Evolutionary conservation across 257 asterid species (phyloP).

Genomic region (Catharanthus roseus): DNA sequence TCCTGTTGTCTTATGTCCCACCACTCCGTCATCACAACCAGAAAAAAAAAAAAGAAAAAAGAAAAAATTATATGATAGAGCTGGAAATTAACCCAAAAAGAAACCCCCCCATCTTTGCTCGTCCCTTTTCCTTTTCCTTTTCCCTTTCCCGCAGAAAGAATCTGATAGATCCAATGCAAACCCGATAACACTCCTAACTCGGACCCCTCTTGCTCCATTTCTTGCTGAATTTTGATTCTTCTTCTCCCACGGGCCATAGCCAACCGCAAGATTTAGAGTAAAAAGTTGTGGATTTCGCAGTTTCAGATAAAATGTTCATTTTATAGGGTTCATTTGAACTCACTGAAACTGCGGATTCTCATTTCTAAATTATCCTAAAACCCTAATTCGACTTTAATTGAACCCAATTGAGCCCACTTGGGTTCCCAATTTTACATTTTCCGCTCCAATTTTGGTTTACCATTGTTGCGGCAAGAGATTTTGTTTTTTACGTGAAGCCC

Average conservation of each 20-base stretch:
- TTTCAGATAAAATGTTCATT: not conserved
- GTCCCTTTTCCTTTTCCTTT: conserved; percentile 17
- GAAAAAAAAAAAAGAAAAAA: too few relatives aligned
- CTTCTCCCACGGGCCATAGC: not conserved
- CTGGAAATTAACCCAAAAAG: not conserved
- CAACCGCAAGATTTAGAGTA: not conserved
- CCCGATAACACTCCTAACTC: conserved; percentile 14
- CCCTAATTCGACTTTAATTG: conserved; percentile 18
- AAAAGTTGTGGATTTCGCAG: conserved; percentile 3
- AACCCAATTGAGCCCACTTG: conserved; percentile 3
- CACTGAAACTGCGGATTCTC: conserved; percentile 7
- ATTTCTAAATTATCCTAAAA: conserved; percentile 7
- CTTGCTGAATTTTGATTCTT: not conserved
- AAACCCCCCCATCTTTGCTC: conserved; percentile 20
- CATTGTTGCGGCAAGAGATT: not conserved
- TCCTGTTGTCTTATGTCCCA: conserved; percentile 27
- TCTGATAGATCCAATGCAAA: conserved; percentile 43
- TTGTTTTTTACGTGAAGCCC: not conserved
- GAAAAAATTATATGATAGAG: too few relatives aligned
- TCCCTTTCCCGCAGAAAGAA: too few relatives aligned
- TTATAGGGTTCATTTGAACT: conserved; percentile 5
- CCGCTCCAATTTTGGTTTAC: not conserved
- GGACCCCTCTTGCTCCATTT: not conserved
- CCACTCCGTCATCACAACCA: conserved; percentile 34
- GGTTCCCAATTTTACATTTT: conserved; percentile 2